These are phyloP conservation scores for Capsicum chinense DNA, from an alignment of 257 asterid genomes.

Conservation along the genomic window DNA sequence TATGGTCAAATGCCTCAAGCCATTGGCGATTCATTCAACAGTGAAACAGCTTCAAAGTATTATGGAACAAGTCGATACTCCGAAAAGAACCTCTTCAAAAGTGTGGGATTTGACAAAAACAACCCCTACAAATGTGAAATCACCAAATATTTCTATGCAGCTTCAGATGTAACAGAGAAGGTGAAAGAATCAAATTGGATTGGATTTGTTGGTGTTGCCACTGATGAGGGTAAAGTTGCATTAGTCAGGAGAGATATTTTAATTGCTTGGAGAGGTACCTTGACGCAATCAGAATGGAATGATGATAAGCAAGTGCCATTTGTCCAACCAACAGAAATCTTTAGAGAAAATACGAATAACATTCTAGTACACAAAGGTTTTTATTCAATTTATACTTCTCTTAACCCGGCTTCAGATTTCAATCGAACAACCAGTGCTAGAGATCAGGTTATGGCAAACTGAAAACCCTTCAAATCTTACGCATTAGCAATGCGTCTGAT, in stretches of 20 bases:
- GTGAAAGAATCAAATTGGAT: slow-evolving; percentile 55
- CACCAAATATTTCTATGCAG: slow-evolving; percentile 56
- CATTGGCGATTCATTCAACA: slow-evolving; percentile 55
- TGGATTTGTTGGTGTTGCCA: slow-evolving; percentile 63
- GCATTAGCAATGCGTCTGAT: slow-evolving; percentile 56
- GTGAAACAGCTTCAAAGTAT: slow-evolving; percentile 37
- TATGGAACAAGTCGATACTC: slow-evolving; percentile 42
- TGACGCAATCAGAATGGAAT: slow-evolving; percentile 40
- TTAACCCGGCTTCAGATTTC: slow-evolving; percentile 30
- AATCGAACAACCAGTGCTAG: slow-evolving; percentile 43
- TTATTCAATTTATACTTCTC: slow-evolving; percentile 42
- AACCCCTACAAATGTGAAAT: slow-evolving; percentile 46
- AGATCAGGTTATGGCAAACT: slow-evolving; percentile 47
- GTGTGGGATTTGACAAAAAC: slow-evolving; percentile 45
- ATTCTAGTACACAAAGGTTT: slow-evolving; percentile 41
- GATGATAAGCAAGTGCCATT: slow-evolving; percentile 49
- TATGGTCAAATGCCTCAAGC: slow-evolving; percentile 64
- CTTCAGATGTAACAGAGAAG: slow-evolving; percentile 36
- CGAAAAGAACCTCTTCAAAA: slow-evolving; percentile 36
- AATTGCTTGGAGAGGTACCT: slow-evolving; percentile 65
- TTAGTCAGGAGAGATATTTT: slow-evolving; percentile 66
- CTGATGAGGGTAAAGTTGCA: slow-evolving; percentile 56
- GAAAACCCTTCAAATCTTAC: slow-evolving; percentile 46
- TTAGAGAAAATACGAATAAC: slow-evolving; percentile 28
- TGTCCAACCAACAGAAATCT: slow-evolving; percentile 37